A percentile compares a stretch with the other conserved stretches of the same genome.
phyloP scores from a whole-genome alignment of 2,329 filamentous ascomycete genomes.

The Dactylellina leptospora region DNA sequence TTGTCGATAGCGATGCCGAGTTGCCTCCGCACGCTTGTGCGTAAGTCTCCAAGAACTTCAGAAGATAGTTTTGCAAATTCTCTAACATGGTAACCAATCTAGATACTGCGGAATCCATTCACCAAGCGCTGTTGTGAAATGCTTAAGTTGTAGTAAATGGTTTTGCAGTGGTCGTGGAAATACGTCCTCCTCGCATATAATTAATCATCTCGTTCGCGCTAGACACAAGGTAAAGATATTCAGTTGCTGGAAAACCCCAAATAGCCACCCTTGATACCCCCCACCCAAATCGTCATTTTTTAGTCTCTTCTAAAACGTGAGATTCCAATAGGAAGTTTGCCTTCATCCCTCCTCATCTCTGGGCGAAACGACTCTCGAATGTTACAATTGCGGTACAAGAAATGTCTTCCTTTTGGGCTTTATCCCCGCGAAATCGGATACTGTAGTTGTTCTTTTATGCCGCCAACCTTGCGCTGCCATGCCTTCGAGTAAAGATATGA shows the following conservation, averaged over 20 bases:
- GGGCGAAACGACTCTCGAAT: slow-evolving; percentile 95
- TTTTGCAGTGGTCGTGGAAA: slow-evolving; percentile 98
- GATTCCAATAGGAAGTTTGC: slow-evolving; percentile 76
- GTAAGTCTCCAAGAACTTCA: too few relatives aligned
- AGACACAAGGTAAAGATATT: slow-evolving; percentile 75
- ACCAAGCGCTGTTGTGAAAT: slow-evolving; percentile 93
- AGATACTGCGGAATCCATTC: slow-evolving; percentile 98
- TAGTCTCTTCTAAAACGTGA: too few relatives aligned
- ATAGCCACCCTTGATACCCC: too few relatives aligned
- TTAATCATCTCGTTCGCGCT: slow-evolving; percentile 96
- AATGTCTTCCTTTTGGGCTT: slow-evolving; percentile 98
- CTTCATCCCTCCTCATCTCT: slow-evolving; percentile 91
- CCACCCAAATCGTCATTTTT: background rate
- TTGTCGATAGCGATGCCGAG: slow-evolving; percentile 74
- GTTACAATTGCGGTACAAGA: slow-evolving; percentile 99
- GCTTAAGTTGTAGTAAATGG: slow-evolving; percentile 95
- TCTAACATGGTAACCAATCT: too few relatives aligned
- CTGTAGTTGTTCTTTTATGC: slow-evolving; percentile 94
- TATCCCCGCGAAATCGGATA: slow-evolving; percentile 98
- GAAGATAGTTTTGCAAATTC: too few relatives aligned
- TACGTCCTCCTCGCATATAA: slow-evolving; percentile 94
- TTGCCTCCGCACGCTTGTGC: slow-evolving; percentile 94
- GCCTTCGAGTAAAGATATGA: slow-evolving; percentile 98
- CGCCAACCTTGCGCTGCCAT: slow-evolving; percentile 95
- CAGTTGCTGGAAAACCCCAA: background rate